Evolutionary conservation across 768 basidiomycete genomes (phyloP), one percentile per base, ranked within the genome.

Genomic region (Boletus sensibilis): DNA sequence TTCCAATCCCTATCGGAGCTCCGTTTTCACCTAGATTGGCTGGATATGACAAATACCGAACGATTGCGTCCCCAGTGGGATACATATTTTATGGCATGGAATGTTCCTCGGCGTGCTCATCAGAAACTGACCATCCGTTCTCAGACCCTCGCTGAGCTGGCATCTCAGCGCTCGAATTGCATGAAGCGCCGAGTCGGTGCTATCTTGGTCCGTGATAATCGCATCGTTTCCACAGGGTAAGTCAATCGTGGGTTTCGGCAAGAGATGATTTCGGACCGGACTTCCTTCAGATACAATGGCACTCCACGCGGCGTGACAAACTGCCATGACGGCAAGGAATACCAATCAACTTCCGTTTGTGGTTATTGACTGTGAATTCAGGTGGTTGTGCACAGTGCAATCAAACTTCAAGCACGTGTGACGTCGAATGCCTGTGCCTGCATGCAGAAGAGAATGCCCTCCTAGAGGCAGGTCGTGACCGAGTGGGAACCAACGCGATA

Each of bases 401-500:
- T 65, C 82, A 80, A 20, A 76, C 75, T 3, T 73, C 75, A 11
- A 65, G 71, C 45, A 72, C 76, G 4, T 72, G 73, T 27, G 78
- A 82, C 38, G 79, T 84, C 48, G 92, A 92, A 68, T 99, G 97
- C 65, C 77, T 98, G 3, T 99, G 97, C 67, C 75, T 99, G 11
- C 97, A 99, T 69, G 97, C 97, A 0, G 97, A 99, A 73, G 97
- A 99, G 75, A 99, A 98, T 67, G 97, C 96, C 0, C 77, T 98
- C 14, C 74, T 98, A 2, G 96, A 98, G 75, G 94, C 94, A 2
- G 96, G 97, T 18, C 75, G 92, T 55, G 97, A 98, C 57, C 78
- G 97, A 45, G 82, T 96, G n/a, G 90, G 90, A 6, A 74, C 77
- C 49, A 84, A 86, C 48, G 83, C 91, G 3, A 89, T 92, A n/a